Evolutionary conservation across 169 alveolate genomes (phyloP).

Genomic region (Toxoplasma gondii): DNA sequence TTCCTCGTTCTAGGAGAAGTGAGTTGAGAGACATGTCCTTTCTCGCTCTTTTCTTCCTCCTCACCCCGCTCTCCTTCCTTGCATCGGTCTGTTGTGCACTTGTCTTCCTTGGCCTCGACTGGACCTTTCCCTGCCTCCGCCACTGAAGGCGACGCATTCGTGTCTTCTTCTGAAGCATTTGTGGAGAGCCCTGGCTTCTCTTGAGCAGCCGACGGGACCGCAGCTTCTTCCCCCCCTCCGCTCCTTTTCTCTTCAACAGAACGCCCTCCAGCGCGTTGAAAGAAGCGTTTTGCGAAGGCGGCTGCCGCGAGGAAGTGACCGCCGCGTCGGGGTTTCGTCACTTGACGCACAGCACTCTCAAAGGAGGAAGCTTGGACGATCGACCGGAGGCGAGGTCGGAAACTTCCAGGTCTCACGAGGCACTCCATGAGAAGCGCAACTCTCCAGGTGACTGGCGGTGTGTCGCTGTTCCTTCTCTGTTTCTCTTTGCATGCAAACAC

Average conservation of each 20-base stretch:
- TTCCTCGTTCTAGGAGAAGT: background rate
- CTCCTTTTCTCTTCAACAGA: background rate
- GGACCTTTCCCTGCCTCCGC: background rate
- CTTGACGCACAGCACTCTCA: background rate
- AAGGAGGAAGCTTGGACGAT: background rate
- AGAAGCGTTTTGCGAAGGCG: conserved; percentile 10
- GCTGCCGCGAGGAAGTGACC: conserved; percentile 30
- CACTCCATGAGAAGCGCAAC: conserved; percentile 17
- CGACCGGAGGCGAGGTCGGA: conserved; percentile 27
- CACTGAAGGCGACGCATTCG: background rate
- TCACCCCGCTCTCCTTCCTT: background rate
- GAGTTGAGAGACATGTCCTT: background rate
- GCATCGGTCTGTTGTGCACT: background rate
- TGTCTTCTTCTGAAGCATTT: background rate
- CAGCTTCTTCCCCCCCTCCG: background rate
- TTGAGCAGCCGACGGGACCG: background rate
- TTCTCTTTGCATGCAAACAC: background rate
- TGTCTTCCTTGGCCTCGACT: background rate
- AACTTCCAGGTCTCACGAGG: background rate
- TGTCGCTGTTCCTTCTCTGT: too few species aligned
- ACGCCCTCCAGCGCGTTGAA: background rate
- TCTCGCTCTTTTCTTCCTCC: background rate
- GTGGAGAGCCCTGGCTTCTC: background rate
- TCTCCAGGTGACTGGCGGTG: background rate
- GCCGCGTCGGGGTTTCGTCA: conserved; percentile 14